Base-by-base conservation (phyloP, 306 rosid species). In the Lablab purpureus region DNA sequence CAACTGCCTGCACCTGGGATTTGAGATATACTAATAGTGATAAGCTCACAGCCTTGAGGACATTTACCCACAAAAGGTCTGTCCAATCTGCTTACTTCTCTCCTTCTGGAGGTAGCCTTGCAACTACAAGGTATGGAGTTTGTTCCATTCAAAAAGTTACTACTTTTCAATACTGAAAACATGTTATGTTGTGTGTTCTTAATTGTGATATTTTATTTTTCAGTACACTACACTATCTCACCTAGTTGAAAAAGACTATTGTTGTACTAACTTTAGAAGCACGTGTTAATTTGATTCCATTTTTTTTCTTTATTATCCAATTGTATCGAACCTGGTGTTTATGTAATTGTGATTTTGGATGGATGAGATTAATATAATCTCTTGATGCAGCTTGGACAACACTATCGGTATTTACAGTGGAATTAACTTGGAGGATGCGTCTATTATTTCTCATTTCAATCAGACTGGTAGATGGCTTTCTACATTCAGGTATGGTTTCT, bases 1-100 rank as follows among this genome's bases (percentile, higher is more conserved):
- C 90, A 73, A 90, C 90, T 75, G 94, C 90, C 73, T 86, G 99
- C 87, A 87, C 89, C 55, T 95, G 99, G 99, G 99, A 95, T 83
- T 87, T 95, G 87, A 91, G 97, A 88, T 82, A 68, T 65, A 71
- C 67, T 30, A 41, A 65, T 63, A 83, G 56, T 2, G 67, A 74
- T 49, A 88, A 89, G 71, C 90, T 80, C 58, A 71, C 79, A 40
- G 81, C 84, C 37, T 84, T 95, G 78, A 80, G 51, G 83, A 90
- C 85, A 28, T 75, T 91, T 69, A 67, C 80, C 34, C 98, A 89
- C 85, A 43, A 80, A 80, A 87, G 83, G 71, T 85, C 96, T 67
- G 88, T 91, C 71, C 93, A 95, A 22, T 93, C 99, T 43, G 99
- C 98, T 10, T 91, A 83, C 75, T 95, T 95, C 81, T 93, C 98